Evolutionary conservation across 306 rosid species (phyloP).

Genomic region (Cucurbita argyrosperma): DNA sequence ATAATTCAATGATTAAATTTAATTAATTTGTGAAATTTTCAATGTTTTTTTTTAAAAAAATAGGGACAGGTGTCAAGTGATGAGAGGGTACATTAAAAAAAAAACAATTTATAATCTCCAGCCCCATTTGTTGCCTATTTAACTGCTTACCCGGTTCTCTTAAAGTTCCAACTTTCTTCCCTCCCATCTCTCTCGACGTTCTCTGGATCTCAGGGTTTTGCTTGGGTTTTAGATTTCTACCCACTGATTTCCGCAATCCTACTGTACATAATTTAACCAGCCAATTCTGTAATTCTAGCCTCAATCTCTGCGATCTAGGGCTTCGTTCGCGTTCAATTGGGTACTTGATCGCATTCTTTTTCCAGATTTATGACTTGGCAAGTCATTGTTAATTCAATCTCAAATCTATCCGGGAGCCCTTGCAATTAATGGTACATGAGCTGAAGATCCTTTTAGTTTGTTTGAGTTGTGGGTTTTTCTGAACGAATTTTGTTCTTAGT

Average conservation of each 20-base stretch:
- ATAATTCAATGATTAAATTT: too few relatives aligned
- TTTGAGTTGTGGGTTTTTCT: neutral
- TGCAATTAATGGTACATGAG: neutral
- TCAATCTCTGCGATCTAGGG: neutral
- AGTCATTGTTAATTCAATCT: neutral
- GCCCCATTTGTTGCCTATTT: neutral
- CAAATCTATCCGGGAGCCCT: neutral
- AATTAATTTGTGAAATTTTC: too few relatives aligned
- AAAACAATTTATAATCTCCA: too few relatives aligned
- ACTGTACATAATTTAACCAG: neutral
- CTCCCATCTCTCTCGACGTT: neutral
- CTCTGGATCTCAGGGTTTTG: constrained; percentile 3
- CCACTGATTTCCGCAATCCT: neutral
- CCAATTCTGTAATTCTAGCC: neutral
- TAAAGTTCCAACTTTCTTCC: neutral
- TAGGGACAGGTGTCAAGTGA: too few relatives aligned
- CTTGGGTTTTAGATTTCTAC: neutral
- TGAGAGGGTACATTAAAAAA: too few relatives aligned
- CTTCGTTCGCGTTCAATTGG: neutral
- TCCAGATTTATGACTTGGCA: neutral
- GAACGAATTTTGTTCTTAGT: neutral
- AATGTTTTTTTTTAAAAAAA: too few relatives aligned
- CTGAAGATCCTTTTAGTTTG: neutral
- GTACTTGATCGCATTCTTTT: neutral
- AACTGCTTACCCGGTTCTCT: neutral